Evolutionary conservation across 345 rosid genomes (phyloP).

Genomic region (Sapria himalayana): DNA sequence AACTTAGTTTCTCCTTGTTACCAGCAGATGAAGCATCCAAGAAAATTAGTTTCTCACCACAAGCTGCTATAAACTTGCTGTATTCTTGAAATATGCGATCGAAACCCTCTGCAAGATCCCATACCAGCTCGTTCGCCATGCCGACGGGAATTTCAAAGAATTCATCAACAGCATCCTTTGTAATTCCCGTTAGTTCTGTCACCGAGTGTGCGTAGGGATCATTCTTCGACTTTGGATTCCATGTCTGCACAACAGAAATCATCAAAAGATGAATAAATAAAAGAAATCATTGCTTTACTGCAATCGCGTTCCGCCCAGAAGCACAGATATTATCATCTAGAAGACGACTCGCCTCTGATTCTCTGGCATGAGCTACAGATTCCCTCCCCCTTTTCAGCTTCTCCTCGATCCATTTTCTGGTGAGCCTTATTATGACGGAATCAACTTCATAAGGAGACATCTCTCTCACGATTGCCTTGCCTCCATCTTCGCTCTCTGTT

Average conservation of each 20-base stretch:
- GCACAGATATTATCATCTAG: too few species aligned
- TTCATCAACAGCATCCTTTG: conserved; percentile 43
- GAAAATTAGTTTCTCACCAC: conserved; percentile 26
- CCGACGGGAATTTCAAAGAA: conserved; percentile 76
- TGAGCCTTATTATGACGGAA: conserved; percentile 25
- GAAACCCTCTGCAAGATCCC: conserved; percentile 53
- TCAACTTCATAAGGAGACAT: conserved; percentile 88
- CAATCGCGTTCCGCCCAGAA: too few species aligned
- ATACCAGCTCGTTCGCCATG: conserved; percentile 48
- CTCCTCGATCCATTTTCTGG: conserved; percentile 50
- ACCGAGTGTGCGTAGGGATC: conserved; percentile 75
- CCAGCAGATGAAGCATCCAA: neutral
- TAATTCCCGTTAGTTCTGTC: conserved; percentile 40
- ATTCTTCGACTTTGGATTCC: conserved; percentile 87
- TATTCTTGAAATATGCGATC: conserved; percentile 50
- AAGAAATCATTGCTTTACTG: too few species aligned
- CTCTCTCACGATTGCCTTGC: conserved; percentile 48
- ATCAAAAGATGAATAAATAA: too few species aligned
- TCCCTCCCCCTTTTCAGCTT: conserved; percentile 25
- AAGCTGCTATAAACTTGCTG: conserved; percentile 49
- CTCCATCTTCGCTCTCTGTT: conserved; percentile 69
- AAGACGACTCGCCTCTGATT: conserved; percentile 41
- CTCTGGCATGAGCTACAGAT: conserved; percentile 33
- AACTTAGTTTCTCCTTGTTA: too few species aligned
- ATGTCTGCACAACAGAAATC: conserved; percentile 38